Base-by-base conservation (phyloP, 768 basidiomycete genomes). In the Lentinula boryana region DNA sequence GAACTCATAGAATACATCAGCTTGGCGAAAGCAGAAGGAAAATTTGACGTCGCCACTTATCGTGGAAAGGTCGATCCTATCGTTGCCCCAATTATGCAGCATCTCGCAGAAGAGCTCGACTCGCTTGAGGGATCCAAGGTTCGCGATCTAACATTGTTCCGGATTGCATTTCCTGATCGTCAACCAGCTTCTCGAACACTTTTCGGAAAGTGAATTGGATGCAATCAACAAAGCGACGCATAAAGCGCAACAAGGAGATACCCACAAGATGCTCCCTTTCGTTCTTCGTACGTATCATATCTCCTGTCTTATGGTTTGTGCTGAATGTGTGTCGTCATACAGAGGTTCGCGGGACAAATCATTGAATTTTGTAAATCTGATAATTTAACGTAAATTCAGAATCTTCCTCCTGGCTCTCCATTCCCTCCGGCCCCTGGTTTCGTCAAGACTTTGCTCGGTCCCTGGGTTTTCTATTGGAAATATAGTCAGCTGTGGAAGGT, bases 391-490 rank as follows among this genome's bases (percentile, higher is more conserved):
- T 31, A 9, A 0, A 13, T 36, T 4, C 10, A 63, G 60, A 63
- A 63, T 36, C 53, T 63, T 12, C 63, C 59, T 48, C 60, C 59
- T 31, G 33, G 44, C 15, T 61, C 41, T 13, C 63, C 63, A 23
- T 63, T 63, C 54, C 63, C 63, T 38, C 63, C 63, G 2, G 63
- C 63, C 12, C 63, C 63, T 9, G 60, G 60, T 4, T 63, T 63
- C 33, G 63, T 63, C 23, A 63, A 49, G 54, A 63, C 36, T 38
- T 23, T 63, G 31, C 53, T 63, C n/a, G 59, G 53, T 10, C 63
- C 63, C 4, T 63, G 58, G 58, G 56, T 63, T 5, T 60, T 63
- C 38, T 63, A 63, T 35, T 63, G 63, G 63, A 63, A 61, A 35
- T 63, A 56, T 41, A 56, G 60, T 23, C 21, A 27, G 4, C 43